These are phyloP conservation scores for Vigna unguiculata DNA, from an alignment of 306 rosid species.

Conservation along the genomic window DNA sequence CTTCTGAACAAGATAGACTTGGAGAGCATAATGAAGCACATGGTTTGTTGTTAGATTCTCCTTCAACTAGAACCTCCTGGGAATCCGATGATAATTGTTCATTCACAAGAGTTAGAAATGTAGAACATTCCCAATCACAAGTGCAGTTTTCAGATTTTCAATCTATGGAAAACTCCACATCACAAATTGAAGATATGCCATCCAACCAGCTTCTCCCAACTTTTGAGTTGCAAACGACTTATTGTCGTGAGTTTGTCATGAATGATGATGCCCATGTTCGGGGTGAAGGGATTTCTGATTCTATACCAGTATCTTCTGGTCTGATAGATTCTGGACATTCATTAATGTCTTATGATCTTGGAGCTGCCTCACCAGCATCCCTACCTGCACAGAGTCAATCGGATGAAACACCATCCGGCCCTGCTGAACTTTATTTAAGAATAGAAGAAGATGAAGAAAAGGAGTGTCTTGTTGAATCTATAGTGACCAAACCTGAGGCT, in stretches of 20 bases:
- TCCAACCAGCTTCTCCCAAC: constrained; percentile 47
- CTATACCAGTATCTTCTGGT: constrained; percentile 53
- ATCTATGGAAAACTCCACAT: constrained; percentile 37
- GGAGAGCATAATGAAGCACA: constrained; percentile 42
- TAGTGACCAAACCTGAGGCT: constrained; percentile 33
- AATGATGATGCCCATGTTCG: constrained; percentile 43
- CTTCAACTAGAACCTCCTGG: constrained; percentile 34
- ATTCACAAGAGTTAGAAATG: constrained; percentile 41
- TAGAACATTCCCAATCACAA: constrained; percentile 32
- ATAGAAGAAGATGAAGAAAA: constrained; percentile 48
- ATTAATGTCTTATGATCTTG: constrained; percentile 49
- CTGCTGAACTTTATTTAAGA: constrained; percentile 42
- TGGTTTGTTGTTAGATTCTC: constrained; percentile 37
- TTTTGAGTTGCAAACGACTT: constrained; percentile 45
- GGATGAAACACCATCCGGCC: constrained; percentile 46
- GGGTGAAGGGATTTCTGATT: constrained; percentile 51
- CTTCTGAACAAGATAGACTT: constrained; percentile 56
- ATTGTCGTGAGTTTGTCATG: constrained; percentile 42
- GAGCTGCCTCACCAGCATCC: constrained; percentile 41
- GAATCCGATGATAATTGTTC: constrained; percentile 44
- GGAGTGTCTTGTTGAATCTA: constrained; percentile 49
- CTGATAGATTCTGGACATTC: constrained; percentile 47
- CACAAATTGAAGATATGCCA: constrained; percentile 53
- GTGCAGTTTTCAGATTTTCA: constrained; percentile 46
- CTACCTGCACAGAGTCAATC: constrained; percentile 43